Evolutionary conservation across 1,284 basidiomycete species (phyloP).

Genomic region (Caloboletus inedulis): DNA sequence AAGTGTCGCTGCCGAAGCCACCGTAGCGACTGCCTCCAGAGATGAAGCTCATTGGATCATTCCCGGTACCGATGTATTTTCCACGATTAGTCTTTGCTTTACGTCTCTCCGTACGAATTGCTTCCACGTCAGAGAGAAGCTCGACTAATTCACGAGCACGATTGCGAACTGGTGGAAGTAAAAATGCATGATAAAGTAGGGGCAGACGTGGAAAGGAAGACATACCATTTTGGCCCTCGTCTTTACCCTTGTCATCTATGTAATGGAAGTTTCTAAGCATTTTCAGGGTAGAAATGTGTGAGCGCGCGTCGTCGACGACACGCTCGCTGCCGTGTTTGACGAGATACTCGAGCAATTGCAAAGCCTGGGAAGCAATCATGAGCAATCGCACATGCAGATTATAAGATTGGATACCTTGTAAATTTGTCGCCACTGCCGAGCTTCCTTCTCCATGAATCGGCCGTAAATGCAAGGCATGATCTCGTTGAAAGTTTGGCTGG

Average conservation of each 20-base stretch:
- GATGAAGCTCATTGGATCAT: slow-evolving; percentile 65
- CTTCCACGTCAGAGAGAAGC: slow-evolving; percentile 87
- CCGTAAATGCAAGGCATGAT: slow-evolving; percentile 98
- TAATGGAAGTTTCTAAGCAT: slow-evolving; percentile 99
- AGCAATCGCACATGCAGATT: not conserved
- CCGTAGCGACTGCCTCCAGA: slow-evolving; percentile 68
- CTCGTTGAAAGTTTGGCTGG: slow-evolving; percentile 97
- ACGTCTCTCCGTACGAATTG: slow-evolving; percentile 84
- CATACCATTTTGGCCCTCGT: slow-evolving; percentile 96
- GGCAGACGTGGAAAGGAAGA: not conserved
- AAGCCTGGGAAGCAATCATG: slow-evolving; percentile 50
- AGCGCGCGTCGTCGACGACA: slow-evolving; percentile 95
- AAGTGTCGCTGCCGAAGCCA: slow-evolving; percentile 76
- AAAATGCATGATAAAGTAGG: not conserved
- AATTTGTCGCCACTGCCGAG: slow-evolving; percentile 97
- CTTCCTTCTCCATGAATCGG: slow-evolving; percentile 97
- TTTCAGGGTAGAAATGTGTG: slow-evolving; percentile 93
- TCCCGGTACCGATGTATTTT: slow-evolving; percentile 89
- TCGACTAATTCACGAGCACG: slow-evolving; percentile 90
- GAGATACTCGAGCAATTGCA: slow-evolving; percentile 93
- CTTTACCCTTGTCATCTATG: slow-evolving; percentile 98
- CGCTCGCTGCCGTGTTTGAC: slow-evolving; percentile 98
- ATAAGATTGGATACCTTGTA: slow-evolving; percentile 71
- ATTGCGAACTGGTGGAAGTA: slow-evolving; percentile 76
- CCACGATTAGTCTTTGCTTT: slow-evolving; percentile 92